Evolutionary conservation across 805 yeast genomes (phyloP).

Genomic region (Schwanniomyces occidentalis): DNA sequence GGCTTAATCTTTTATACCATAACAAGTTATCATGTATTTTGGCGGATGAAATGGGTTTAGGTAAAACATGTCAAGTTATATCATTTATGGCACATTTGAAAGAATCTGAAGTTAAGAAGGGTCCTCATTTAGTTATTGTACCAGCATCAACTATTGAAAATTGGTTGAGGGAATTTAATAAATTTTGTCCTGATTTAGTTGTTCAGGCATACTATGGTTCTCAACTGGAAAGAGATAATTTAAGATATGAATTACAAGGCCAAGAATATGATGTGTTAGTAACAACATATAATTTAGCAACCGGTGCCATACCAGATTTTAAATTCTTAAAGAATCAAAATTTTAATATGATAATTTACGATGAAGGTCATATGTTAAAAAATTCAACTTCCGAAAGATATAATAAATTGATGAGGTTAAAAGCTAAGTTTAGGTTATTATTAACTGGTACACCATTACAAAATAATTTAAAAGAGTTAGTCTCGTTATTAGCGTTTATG

Average conservation of each 20-base stretch:
- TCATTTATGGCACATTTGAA: slow-evolving; percentile 85
- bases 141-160: slow-evolving; percentile 97
- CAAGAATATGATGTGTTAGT: slow-evolving; percentile 82
- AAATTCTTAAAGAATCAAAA: slow-evolving; percentile 70
- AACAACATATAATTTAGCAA: slow-evolving; percentile 90
- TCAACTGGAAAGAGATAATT: slow-evolving; percentile 78
- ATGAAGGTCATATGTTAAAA: slow-evolving; percentile 97
- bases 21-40: slow-evolving; percentile 84
- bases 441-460: slow-evolving; percentile 98
- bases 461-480: slow-evolving; percentile 85
- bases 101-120: slow-evolving; percentile 51
- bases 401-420: slow-evolving; percentile 77
- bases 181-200: slow-evolving; percentile 77
- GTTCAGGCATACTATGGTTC: slow-evolving; percentile 96
- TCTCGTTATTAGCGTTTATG: slow-evolving; percentile 87
- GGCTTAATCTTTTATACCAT: slow-evolving; percentile 81
- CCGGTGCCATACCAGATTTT: slow-evolving; percentile 81
- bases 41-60: slow-evolving; percentile 99
- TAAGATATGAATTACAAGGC: slow-evolving; percentile 65
- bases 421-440: slow-evolving; percentile 79
- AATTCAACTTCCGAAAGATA: slow-evolving; percentile 88
- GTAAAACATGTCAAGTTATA: slow-evolving; percentile 96
- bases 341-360: slow-evolving; percentile 89
- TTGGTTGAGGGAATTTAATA: slow-evolving; percentile 92
- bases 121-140: slow-evolving; percentile 92